Percentiles rank a stretch among this genome's conserved stretches.
phyloP scores from a whole-genome alignment of 2,329 filamentous ascomycete species.

The Botrytis paeoniae region DNA sequence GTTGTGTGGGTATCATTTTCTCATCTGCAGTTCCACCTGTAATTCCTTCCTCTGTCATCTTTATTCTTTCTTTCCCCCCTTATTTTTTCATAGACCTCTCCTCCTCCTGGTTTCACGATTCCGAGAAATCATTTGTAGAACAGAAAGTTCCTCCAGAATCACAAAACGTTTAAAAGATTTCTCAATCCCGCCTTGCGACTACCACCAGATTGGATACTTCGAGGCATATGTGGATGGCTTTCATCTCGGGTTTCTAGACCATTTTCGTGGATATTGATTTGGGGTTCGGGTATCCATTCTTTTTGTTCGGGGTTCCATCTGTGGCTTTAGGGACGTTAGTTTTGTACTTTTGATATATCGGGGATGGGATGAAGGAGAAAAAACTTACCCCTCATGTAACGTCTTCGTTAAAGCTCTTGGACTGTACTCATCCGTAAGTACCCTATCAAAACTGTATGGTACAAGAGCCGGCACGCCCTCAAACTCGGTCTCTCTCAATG shows the following conservation, averaged over 20 bases:
- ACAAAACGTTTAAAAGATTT: conserved; percentile 28
- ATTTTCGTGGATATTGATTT: neutral
- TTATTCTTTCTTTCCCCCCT: neutral
- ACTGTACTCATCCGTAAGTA: conserved; percentile 64
- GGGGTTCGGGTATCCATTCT: conserved; percentile 48
- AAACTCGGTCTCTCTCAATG: conserved; percentile 69
- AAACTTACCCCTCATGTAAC: conserved; percentile 57
- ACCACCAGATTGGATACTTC: conserved; percentile 26
- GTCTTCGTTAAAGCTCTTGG: conserved; percentile 58
- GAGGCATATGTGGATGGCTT: conserved; percentile 27
- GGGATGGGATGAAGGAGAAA: neutral
- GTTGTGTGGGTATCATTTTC: neutral
- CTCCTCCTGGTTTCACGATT: neutral
- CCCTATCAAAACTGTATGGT: conserved; percentile 65
- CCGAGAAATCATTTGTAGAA: neutral
- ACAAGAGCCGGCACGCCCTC: conserved; percentile 70
- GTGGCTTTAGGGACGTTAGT: conserved; percentile 46
- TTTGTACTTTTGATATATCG: conserved; percentile 12
- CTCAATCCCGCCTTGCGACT: conserved; percentile 25
- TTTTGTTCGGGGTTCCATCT: conserved; percentile 56
- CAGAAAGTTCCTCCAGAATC: neutral
- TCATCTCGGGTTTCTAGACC: neutral
- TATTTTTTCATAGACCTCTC: neutral
- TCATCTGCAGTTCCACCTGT: neutral
- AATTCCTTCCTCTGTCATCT: neutral